These are phyloP conservation scores for Apiotrichum mycotoxinovorans DNA, from an alignment of 1,284 basidiomycete species.

Conservation along the genomic window DNA sequence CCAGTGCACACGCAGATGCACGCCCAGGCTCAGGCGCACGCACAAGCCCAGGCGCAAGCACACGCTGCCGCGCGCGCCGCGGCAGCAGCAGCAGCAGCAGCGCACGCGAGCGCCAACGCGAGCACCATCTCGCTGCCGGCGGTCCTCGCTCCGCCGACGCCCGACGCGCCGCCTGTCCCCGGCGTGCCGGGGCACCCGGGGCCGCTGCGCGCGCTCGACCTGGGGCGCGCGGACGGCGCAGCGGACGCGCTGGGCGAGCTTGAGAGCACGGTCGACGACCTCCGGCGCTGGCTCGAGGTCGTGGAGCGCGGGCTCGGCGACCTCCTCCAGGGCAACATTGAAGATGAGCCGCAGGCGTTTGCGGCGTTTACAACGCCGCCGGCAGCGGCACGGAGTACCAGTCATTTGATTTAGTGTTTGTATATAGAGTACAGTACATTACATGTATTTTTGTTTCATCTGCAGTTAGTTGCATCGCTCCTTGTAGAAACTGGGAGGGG, in stretches of 20 bases:
- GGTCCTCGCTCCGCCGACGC: slow-evolving; percentile 3
- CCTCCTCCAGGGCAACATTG: slow-evolving; percentile 53
- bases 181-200: neutral
- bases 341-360: neutral
- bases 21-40: neutral
- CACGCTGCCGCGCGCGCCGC: neutral
- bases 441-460: too few species aligned
- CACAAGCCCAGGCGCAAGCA: neutral
- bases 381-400: too few species aligned
- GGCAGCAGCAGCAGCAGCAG: neutral
- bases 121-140: slow-evolving; percentile 2
- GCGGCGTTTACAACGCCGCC: too few species aligned
- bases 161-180: slow-evolving; percentile 6
- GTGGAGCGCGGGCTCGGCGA: slow-evolving; percentile 67
- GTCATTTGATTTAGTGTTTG: too few species aligned
- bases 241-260: slow-evolving; percentile 60
- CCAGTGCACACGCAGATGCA: neutral
- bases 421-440: too few species aligned
- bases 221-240: slow-evolving; percentile 8
- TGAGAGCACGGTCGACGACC: slow-evolving; percentile 69
- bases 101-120: neutral
- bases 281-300: slow-evolving; percentile 73
- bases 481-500: too few species aligned
- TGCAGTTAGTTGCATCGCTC: too few species aligned
- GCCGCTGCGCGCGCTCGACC: slow-evolving; percentile 13